Evolutionary conservation across 73 alveolate genomes (phyloP), one percentile per base, ranked within the genome.

Genomic region (Blepharisma japonicum): DNA sequence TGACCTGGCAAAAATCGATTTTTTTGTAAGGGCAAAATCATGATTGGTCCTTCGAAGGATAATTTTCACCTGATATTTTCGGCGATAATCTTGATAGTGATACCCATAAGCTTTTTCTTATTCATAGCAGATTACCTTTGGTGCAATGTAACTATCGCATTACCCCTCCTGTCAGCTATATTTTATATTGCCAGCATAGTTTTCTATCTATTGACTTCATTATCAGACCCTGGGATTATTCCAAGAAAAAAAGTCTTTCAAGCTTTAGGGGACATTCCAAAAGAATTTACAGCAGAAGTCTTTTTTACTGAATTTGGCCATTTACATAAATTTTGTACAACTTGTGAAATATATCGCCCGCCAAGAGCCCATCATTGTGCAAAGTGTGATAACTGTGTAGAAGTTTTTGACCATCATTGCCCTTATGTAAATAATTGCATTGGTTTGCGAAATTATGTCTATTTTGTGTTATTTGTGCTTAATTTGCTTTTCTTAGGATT

Each of bases 351-450:
- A 4, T 66, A 85, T 55, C 83, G 97, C 56, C 99, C 99, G 2
- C 96, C 96, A 20, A 86, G 93, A 48, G 89, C 98, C 39, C 92
- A 98, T 14, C 99, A 97, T 83, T 97, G 99, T 71, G 88, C 92
- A 50, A 78, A 67, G 21, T 97, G 99, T 82, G 98, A 97, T 51
- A 95, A 97, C 86, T 97, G 99, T 80, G 98, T 97, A 7, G 82
- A 80, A 49, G 97, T 83, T 25, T 95, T 94, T 79, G 99, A 97
- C 68, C 99, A 97, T 89, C 99, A 97, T 76, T 94, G 99, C 80
- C 94, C 95, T 51, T 95, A 89, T 81, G 88, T 97, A 21, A 97
- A 96, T 81, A 94, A 94, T 80, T 97, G 99, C 55, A 92, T 97
- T 48, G 99, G 99, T n/a, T 77, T 83, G 68, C 55, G 90, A 71